Evolutionary conservation across 2,329 filamentous ascomycete species (phyloP).

Genomic region (Ceratocystis cubensis): DNA sequence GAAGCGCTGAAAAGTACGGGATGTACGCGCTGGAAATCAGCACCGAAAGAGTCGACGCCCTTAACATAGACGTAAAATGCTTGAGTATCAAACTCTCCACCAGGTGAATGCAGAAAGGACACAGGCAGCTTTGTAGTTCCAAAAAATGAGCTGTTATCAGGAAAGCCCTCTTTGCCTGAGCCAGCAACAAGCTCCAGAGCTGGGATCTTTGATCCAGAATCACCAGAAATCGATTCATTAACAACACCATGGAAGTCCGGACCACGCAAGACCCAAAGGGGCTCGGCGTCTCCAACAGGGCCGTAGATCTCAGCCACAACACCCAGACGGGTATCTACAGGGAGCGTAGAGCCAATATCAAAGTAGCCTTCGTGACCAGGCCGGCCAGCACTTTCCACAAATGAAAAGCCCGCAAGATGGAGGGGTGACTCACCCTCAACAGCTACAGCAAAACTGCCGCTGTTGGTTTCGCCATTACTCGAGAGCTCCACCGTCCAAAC

Average conservation of each 20-base stretch:
- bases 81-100: not conserved
- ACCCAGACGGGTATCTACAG: slow-evolving; percentile 16
- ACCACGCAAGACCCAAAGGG: slow-evolving; percentile 17
- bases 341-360: slow-evolving; percentile 11
- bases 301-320: slow-evolving; percentile 20
- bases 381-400: slow-evolving; percentile 21
- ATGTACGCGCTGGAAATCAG: slow-evolving; percentile 18
- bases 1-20: slow-evolving; percentile 11
- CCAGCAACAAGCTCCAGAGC: slow-evolving; percentile 12
- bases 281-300: slow-evolving; percentile 2
- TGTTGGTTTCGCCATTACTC: not conserved
- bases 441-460: slow-evolving; percentile 18
- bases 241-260: slow-evolving; percentile 10
- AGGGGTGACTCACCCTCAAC: slow-evolving; percentile 18
- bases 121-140: slow-evolving; percentile 8
- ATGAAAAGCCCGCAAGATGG: slow-evolving; percentile 18
- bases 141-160: slow-evolving; percentile 13
- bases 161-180: slow-evolving; percentile 14
- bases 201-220: not conserved
- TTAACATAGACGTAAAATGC: slow-evolving; percentile 19
- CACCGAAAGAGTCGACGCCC: slow-evolving; percentile 13
- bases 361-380: slow-evolving; percentile 22
- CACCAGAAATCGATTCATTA: slow-evolving; percentile 8
- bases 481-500: slow-evolving; percentile 16
- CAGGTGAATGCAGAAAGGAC: not conserved